Base-by-base conservation (phyloP, 164 flowering plant genomes). In the Amborella trichopoda region DNA sequence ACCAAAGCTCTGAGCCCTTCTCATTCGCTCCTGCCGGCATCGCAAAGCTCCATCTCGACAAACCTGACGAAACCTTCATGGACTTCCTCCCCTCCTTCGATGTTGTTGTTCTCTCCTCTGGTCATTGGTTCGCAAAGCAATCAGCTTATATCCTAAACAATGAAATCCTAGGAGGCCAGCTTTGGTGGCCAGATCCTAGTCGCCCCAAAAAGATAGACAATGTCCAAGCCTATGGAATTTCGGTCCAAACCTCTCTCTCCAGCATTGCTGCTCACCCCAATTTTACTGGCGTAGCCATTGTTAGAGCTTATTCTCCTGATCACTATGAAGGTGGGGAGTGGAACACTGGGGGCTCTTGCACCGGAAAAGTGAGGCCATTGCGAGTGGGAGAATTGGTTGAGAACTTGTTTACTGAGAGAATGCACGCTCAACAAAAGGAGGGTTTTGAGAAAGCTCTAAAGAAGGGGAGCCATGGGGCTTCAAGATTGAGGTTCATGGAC, bases 271-370 rank as follows among this genome's bases (percentile, higher is more conserved):
- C 80, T 0, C 77, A 81, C 56, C 89, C 84, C 13, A 76, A 76
- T 58, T 86, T 64, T 64, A 83, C 77, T 0, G 96, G 98, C 32
- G 57, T 86, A 16, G 71, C 98, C 19, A 81, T 90, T 5, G 65
- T 90, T 13, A 80, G 98, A 9, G 71, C 96, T 24, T 90, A 40
- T 52, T 86, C 98, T 10, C 98, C 98, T 16, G 96, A 83, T 59
- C 98, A 90, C 55, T 90, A 83, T 28, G 94, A 83, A 48, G 94
- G 94, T 36, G 98, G 98, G 11, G 85, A 86, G 2, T 90, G 98
- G 98, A 86, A 90, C 61, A 86, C 96, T 0, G 96, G 98, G 2
- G 96, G 98, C 4, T 86, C 98, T 19, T 90, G 98, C 69, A 83
- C 96, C 1, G 96, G 96, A 25, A 90, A 86, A 61, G 74, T 50